phyloP scores from a whole-genome alignment of 2,329 filamentous ascomycete genomes.

The Neonectria neomacrospora region DNA sequence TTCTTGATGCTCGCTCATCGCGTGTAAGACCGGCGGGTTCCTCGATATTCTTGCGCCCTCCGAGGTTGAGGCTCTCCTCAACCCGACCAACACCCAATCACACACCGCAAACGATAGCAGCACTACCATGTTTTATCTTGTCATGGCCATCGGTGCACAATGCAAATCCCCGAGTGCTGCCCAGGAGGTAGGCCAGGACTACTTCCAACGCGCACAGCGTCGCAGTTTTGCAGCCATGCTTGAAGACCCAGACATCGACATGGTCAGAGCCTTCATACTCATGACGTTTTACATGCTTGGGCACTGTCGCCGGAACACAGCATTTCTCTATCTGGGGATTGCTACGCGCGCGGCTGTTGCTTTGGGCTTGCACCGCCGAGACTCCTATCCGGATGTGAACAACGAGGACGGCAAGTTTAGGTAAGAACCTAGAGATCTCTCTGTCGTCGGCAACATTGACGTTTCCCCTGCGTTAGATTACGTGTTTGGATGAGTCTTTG shows the following conservation, averaged over 20 bases:
- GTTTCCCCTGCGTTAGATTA: conserved; percentile 42
- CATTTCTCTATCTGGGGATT: conserved; percentile 72
- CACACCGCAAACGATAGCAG: background rate
- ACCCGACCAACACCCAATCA: conserved; percentile 23
- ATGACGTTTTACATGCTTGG: conserved; percentile 80
- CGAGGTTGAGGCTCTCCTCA: conserved; percentile 44
- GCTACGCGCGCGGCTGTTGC: conserved; percentile 67
- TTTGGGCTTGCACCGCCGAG: conserved; percentile 61
- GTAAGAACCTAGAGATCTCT: conserved; percentile 16
- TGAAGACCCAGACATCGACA: conserved; percentile 42
- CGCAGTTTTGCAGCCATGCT: conserved; percentile 39
- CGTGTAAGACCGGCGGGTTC: conserved; percentile 48
- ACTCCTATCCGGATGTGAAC: conserved; percentile 35
- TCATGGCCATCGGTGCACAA: conserved; percentile 43
- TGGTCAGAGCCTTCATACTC: conserved; percentile 51
- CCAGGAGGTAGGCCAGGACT: conserved; percentile 44
- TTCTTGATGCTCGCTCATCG: background rate
- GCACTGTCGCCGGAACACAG: conserved; percentile 68
- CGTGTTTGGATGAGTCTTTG: conserved; percentile 53
- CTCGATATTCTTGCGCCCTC: conserved; percentile 47
- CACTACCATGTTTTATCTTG: conserved; percentile 29
- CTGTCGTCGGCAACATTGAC: background rate
- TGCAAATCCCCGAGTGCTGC: conserved; percentile 36
- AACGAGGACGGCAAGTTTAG: conserved; percentile 33
- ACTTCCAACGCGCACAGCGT: conserved; percentile 57